Base-by-base conservation (phyloP, 345 rosid species). In the Ceriops decandra region DNA sequence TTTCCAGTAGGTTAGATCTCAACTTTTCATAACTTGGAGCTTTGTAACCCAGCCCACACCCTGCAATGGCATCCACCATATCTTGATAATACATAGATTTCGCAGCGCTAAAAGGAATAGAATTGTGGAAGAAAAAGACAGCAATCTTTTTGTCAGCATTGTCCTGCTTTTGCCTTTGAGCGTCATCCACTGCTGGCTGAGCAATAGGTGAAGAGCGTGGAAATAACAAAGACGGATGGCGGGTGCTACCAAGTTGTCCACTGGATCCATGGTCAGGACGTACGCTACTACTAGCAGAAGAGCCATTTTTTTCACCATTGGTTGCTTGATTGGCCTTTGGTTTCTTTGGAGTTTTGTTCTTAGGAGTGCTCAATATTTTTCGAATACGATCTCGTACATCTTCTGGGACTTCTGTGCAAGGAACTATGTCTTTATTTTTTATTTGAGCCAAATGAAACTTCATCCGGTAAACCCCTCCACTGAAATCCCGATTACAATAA, bases 391-490 rank as follows among this genome's bases (percentile, higher is more conserved):
- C 72, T 32, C 87, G 71, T 42, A 83, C 82, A 21, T 80, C 76
- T 67, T 62, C 72, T 10, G 86, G 84, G 67, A 85, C 91, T 72
- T 83, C 76, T 52, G 80, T 30, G 57, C 87, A 83, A 22, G 85
- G 87, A 28, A 82, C 77, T 17, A 86, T 82, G 67, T 86, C 90
- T 76, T 84, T 86, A 71, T 84, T 84, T 42, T 77, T 86, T 2
- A 87, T 85, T 60, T 83, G 91, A 59, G 91, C 88, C 79, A 83
- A 73, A 77, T 87, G 88, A 67, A 87, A 87, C 74, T 87, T 87
- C 87, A 87, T 87, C 77, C 87, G 75, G 73, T 85, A 87, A 67
- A 83, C 87, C 60, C 91, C 87, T 62, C 91, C 87, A 30, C 88
- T 83, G 79, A 87, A 83, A 72, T 85, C 88, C 52, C 85, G 78